phyloP scores from a whole-genome alignment of 148 eudicot species.

The Oxyria digyna region DNA sequence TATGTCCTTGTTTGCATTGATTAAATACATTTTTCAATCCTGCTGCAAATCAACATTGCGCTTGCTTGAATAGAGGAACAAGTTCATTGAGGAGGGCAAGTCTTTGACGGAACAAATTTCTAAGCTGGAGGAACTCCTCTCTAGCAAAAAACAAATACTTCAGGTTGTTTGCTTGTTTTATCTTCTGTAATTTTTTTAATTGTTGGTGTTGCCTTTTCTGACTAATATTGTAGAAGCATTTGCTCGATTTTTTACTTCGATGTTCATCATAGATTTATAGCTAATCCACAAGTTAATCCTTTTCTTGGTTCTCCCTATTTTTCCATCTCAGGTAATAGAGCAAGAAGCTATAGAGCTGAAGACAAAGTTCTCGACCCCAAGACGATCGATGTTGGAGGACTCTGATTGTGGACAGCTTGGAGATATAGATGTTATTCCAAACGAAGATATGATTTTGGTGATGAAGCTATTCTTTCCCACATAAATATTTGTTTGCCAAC shows the following conservation, averaged over 20 bases:
- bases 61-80: slow-evolving; percentile 49
- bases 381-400: slow-evolving; percentile 81
- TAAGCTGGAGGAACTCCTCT: slow-evolving; percentile 62
- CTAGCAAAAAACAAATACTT: slow-evolving; percentile 70
- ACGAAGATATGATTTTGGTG: slow-evolving; percentile 95
- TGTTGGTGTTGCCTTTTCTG: neutral
- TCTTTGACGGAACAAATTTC: slow-evolving; percentile 62
- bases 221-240: neutral
- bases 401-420: slow-evolving; percentile 71
- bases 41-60: neutral
- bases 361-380: slow-evolving; percentile 75
- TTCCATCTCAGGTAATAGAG: slow-evolving; percentile 57
- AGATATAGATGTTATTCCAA: slow-evolving; percentile 90
- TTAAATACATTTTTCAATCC: neutral
- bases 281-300: neutral
- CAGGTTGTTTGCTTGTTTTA: slow-evolving; percentile 37
- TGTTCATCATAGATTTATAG: neutral
- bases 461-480: neutral
- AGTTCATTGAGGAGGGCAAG: slow-evolving; percentile 65
- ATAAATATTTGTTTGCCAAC: neutral
- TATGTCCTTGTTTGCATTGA: neutral
- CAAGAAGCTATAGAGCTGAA: slow-evolving; percentile 84
- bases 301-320: neutral
- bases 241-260: neutral
- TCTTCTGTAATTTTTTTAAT: neutral